A percentile compares a stretch with the other conserved stretches of the same genome.
These are phyloP conservation scores for Cornus suecica DNA, from an alignment of 148 eudicot genomes.

Conservation along the genomic window DNA sequence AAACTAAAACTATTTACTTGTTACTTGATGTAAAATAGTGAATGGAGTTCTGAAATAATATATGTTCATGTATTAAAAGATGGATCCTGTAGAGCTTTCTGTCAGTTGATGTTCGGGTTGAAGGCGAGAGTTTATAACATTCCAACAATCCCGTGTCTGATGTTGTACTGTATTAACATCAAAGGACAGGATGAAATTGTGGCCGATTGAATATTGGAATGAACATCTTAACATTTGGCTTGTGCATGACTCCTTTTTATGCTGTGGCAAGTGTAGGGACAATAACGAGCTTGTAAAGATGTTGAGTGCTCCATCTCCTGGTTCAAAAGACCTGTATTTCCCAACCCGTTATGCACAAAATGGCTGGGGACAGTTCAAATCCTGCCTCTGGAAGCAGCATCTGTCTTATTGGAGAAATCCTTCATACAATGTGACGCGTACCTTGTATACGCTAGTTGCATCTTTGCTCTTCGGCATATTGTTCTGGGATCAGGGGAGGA, in stretches of 20 bases:
- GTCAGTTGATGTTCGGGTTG: no score
- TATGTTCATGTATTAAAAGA: no score
- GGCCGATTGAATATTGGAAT: no score
- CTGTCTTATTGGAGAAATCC: slow-evolving; percentile 90
- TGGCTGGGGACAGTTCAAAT: slow-evolving; percentile 75
- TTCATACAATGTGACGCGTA: slow-evolving; percentile 64
- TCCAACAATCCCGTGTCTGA: no score
- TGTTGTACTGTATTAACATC: no score
- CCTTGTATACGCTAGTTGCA: slow-evolving; percentile 32
- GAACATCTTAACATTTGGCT: neutral
- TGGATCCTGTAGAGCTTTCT: no score
- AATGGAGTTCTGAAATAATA: no score
- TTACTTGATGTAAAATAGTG: no score
- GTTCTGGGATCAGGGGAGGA: slow-evolving; percentile 61
- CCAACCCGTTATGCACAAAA: slow-evolving; percentile 52
- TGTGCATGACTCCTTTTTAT: neutral
- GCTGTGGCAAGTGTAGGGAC: slow-evolving; percentile 44
- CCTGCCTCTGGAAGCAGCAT: slow-evolving; percentile 78
- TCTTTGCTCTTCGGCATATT: slow-evolving; percentile 56
- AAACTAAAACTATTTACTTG: no score
- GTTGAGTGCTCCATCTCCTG: slow-evolving; percentile 49
- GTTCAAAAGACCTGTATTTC: slow-evolving; percentile 54
- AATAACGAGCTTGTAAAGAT: slow-evolving; percentile 49
- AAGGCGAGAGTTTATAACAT: no score
- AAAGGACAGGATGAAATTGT: no score